phyloP scores from a whole-genome alignment of 2,329 filamentous ascomycete species.

The Coniochaeta prunicola region DNA sequence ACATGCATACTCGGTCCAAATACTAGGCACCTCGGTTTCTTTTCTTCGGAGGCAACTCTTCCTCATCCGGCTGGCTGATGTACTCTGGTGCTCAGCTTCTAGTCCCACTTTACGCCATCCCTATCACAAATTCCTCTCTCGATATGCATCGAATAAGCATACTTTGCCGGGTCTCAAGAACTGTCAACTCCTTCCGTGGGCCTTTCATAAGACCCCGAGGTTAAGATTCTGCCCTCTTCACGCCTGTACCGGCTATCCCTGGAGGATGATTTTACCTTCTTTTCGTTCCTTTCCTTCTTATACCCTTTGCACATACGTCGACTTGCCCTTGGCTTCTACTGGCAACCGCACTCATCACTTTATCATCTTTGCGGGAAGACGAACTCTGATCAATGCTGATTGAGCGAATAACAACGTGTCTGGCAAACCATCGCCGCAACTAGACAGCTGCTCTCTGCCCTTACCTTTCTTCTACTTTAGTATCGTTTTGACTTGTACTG shows the following conservation, averaged over 20 bases:
- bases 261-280: not conserved
- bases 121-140: not conserved
- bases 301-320: not conserved
- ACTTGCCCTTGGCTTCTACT: not conserved
- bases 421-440: not conserved
- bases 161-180: not conserved
- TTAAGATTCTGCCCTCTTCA: not conserved
- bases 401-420: not conserved
- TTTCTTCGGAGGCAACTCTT: not conserved
- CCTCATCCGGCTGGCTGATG: not conserved
- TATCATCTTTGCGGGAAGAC: not conserved
- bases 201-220: not conserved
- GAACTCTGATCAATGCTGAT: not conserved
- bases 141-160: not conserved
- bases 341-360: not conserved
- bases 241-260: not conserved
- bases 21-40: slow-evolving; percentile 6
- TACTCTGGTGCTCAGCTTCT: too few relatives aligned
- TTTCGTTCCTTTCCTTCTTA: not conserved
- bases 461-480: not conserved
- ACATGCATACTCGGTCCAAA: not conserved
- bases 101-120: not conserved
- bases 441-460: not conserved
- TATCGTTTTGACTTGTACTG: not conserved
- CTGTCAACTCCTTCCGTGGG: not conserved